Percentiles rank a stretch among this genome's conserved stretches.
Evolutionary conservation across 106 monocot genomes (phyloP).

Genomic region (Ottelia alismoides): DNA sequence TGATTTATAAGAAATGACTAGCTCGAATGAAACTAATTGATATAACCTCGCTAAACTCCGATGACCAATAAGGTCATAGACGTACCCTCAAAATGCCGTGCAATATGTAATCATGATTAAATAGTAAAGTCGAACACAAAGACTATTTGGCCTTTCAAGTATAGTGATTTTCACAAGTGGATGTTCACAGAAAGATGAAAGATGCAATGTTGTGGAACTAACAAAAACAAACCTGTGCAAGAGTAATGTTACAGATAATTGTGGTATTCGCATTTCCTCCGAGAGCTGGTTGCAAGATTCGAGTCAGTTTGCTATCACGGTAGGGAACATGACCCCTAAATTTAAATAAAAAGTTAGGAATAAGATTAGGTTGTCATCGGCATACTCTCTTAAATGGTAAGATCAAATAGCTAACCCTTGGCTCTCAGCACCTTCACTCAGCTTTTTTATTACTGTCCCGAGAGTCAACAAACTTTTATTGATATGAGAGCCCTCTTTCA

Average conservation of each 20-base stretch:
- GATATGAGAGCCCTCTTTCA: constrained; percentile 97
- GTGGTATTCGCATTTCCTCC: constrained; percentile 98
- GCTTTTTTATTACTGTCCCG: constrained; percentile 92
- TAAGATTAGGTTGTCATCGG: background rate
- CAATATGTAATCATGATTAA: too few species aligned
- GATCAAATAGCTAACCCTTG: constrained; percentile 51
- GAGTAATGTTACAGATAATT: constrained; percentile 94
- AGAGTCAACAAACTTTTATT: constrained; percentile 95
- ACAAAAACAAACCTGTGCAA: constrained; percentile 95
- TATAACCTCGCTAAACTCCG: too few species aligned
- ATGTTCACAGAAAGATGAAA: too few species aligned
- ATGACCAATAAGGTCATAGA: too few species aligned
- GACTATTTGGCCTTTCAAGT: too few species aligned
- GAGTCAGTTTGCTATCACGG: constrained; percentile 92
- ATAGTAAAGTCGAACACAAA: too few species aligned
- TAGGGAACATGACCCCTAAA: constrained; percentile 90
- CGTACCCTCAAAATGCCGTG: too few species aligned
- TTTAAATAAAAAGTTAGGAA: background rate
- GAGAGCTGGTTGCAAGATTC: constrained; percentile 87
- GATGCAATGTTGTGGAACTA: too few species aligned
- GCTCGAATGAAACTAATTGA: too few species aligned
- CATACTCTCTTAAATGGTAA: background rate
- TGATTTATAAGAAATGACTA: too few species aligned
- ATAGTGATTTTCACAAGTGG: too few species aligned
- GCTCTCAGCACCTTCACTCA: constrained; percentile 87